phyloP scores from a whole-genome alignment of 2,329 filamentous ascomycete genomes.

The Pseudogymnoascus sp. region DNA sequence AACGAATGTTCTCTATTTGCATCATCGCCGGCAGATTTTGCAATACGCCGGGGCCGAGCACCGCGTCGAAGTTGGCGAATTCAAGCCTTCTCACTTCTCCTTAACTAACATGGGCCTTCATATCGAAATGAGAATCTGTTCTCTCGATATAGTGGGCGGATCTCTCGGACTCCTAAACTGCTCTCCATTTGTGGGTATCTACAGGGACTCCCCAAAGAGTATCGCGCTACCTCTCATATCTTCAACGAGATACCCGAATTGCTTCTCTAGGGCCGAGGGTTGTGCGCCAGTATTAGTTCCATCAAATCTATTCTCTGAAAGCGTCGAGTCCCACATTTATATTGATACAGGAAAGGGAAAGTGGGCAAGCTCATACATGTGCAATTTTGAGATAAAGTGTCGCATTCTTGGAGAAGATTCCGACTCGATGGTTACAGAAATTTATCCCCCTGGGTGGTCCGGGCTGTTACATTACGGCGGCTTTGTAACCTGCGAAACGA shows the following conservation, averaged over 20 bases:
- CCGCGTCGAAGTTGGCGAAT: neutral
- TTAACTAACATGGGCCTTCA: neutral
- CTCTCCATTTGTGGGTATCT: neutral
- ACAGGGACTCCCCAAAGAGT: neutral
- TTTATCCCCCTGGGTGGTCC: neutral
- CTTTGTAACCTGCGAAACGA: neutral
- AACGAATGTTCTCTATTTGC: neutral
- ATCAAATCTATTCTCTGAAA: neutral
- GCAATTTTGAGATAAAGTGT: neutral
- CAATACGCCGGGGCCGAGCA: neutral
- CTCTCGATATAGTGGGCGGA: neutral
- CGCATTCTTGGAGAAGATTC: neutral
- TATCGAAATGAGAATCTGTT: neutral
- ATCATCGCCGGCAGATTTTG: constrained; percentile 8
- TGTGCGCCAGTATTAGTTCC: neutral
- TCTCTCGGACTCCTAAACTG: neutral
- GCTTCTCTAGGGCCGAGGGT: neutral
- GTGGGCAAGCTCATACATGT: neutral
- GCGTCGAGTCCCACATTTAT: neutral
- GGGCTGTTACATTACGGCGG: neutral
- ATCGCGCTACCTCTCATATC: neutral
- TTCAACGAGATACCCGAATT: neutral
- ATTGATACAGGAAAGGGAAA: neutral
- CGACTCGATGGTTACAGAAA: neutral
- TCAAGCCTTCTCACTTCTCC: neutral